Conservation (phyloP, 208 protist species). For the Plasmodiophora brassicae region DNA sequence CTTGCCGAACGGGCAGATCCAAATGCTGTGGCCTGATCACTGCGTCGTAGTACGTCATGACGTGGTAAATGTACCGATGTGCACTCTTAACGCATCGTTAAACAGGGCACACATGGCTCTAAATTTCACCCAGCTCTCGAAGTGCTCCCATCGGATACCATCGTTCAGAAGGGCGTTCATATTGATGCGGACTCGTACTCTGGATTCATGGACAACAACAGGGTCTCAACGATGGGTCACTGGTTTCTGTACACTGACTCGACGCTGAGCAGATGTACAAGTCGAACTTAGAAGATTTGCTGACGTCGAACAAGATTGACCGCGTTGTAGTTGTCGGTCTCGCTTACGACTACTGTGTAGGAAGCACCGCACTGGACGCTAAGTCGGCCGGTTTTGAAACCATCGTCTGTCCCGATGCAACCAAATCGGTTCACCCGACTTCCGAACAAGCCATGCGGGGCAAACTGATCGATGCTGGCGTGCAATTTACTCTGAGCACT, state of each 20-base stretch:
- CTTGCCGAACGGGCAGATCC: neutral
- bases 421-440: neutral
- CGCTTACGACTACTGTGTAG: neutral
- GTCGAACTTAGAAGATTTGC: neutral
- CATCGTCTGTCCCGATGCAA: neutral
- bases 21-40: neutral
- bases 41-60: neutral
- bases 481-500: too few species aligned
- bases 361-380: neutral
- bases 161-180: neutral
- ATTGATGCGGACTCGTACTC: neutral
- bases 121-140: neutral
- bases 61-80: neutral
- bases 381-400: neutral
- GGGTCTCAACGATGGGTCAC: neutral
- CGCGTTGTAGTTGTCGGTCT: constrained; percentile 5
- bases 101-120: neutral
- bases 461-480: neutral
- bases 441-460: neutral
- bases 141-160: neutral
- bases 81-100: neutral
- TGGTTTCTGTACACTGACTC: neutral
- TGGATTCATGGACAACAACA: neutral
- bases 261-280: neutral
- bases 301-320: neutral